Evolutionary conservation across 352 stramenopile species (phyloP), one percentile per base, ranked within the genome.

Genomic region (Globisporangium nunn): DNA sequence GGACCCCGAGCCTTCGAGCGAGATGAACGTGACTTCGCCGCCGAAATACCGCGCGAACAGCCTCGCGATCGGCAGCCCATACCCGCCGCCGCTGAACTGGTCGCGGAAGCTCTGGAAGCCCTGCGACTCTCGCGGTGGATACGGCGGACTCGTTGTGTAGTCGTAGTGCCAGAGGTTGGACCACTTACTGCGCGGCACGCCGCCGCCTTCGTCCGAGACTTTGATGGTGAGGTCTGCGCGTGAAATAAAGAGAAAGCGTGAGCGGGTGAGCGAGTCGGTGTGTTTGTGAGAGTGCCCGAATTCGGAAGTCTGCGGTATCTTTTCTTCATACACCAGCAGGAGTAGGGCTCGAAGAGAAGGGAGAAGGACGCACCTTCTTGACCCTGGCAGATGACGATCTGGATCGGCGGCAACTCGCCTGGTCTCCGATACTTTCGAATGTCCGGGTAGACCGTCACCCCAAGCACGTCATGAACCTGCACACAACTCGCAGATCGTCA

Each of bases 21-120:
- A 98, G 61, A 97, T 98, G 72, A 99, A 98, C 52, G 87, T 96
- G 30, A 99, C 74, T 69, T 99, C 97, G 30, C 97, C 97, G 37
- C 96, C 97, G 74, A 99, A 99, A 71, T 99, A 99, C 44, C 96
- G 83, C 39, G 96, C 95, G 69, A 99, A 99, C 54, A 96, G 83
- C 33, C 82, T 71, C 28, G 80, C 73, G 59, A 93, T 91, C 10
- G 96, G 96, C 23, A 99, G 76, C 31, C 96, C 96, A 61, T 98
- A 98, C 54, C 96, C 96, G 37, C 97, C 85, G 18, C 96, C 96
- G 46, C 91, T 96, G 53, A 98, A 89, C 33, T 97, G 94, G 51
- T 90, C 59, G 4, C 80, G 73, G 58, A 91, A 91, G 66, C 68
- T 88, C 59, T 74, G 91, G 74, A 75, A 89, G 63, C 71, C 78